phyloP scores from a whole-genome alignment of 371 early-diverging fungal genomes.

The Conidiobolus incongruus region DNA sequence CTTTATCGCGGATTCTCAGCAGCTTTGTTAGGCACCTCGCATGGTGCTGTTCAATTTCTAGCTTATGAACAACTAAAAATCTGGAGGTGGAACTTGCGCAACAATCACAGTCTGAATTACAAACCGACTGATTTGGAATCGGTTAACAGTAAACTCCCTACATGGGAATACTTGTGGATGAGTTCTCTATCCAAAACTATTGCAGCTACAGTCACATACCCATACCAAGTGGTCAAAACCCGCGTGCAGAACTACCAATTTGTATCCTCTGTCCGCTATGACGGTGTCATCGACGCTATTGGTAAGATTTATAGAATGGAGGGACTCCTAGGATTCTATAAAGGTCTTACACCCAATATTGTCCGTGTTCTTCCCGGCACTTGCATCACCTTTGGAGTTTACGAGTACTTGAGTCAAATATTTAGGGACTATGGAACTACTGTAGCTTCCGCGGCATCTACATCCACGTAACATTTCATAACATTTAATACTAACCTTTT shows the following conservation, averaged over 20 bases:
- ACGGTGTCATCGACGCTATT: conserved; percentile 46
- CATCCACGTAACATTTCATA: no score
- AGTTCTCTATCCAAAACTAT: conserved; percentile 68
- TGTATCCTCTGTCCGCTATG: conserved; percentile 26
- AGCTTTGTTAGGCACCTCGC: conserved; percentile 72
- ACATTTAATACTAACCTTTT: no score
- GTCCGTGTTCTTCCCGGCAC: conserved; percentile 87
- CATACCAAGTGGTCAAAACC: conserved; percentile 80
- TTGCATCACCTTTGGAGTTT: conserved; percentile 83
- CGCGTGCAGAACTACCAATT: no score
- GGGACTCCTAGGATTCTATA: conserved; percentile 77
- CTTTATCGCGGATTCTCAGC: conserved; percentile 75
- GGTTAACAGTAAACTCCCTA: no score
- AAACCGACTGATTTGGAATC: conserved; percentile 10
- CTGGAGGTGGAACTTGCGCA: conserved; percentile 19
- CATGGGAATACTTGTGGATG: conserved; percentile 61
- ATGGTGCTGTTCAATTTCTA: conserved; percentile 93
- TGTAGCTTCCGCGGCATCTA: no score
- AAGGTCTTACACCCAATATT: conserved; percentile 76
- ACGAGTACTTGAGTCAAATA: conserved; percentile 76
- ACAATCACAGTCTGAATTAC: conserved; percentile 12
- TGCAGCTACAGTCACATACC: conserved; percentile 78
- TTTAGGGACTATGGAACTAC: no score
- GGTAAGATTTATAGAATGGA: conserved; percentile 44
- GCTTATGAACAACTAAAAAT: conserved; percentile 88